Evolutionary conservation across 768 basidiomycete species (phyloP).

Genomic region (Hygrocybe punicea): DNA sequence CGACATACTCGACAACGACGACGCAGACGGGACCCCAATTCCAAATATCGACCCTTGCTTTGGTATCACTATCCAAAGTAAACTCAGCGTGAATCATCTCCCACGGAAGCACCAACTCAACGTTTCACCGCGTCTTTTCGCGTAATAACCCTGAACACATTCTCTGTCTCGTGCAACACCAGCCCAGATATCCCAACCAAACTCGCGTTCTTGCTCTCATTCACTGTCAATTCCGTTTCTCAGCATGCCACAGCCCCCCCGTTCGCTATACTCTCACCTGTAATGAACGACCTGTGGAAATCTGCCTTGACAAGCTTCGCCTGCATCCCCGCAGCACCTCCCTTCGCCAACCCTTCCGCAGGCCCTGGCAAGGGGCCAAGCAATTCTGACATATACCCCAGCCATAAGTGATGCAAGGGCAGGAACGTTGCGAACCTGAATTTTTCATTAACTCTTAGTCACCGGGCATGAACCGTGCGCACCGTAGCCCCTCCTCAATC

Average conservation of each 20-base stretch:
- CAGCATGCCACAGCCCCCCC: not conserved
- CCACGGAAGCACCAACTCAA: conserved; percentile 27
- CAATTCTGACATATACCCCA: conserved; percentile 86
- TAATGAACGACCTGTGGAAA: conserved; percentile 76
- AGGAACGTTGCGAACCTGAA: conserved; percentile 67
- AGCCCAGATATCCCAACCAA: conserved; percentile 76
- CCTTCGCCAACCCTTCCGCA: conserved; percentile 42
- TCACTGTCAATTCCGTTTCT: conserved; percentile 50
- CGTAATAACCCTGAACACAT: conserved; percentile 82
- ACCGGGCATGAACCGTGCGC: too few species aligned
- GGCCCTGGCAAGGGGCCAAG: conserved; percentile 49
- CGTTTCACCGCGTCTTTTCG: conserved; percentile 64
- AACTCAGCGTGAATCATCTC: not conserved
- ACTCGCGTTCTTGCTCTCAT: conserved; percentile 71
- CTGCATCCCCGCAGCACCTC: conserved; percentile 61
- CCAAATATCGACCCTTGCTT: conserved; percentile 75
- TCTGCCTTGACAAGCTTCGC: conserved; percentile 88
- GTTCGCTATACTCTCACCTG: conserved; percentile 45
- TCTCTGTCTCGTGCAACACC: conserved; percentile 85
- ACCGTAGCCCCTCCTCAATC: conserved; percentile 51
- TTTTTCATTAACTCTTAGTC: too few species aligned
- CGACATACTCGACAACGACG: too few species aligned
- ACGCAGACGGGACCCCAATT: conserved; percentile 60
- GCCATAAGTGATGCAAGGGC: conserved; percentile 78
- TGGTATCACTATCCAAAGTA: conserved; percentile 58